Evolutionary conservation across 345 rosid species (phyloP).

Genomic region (Draba incana): DNA sequence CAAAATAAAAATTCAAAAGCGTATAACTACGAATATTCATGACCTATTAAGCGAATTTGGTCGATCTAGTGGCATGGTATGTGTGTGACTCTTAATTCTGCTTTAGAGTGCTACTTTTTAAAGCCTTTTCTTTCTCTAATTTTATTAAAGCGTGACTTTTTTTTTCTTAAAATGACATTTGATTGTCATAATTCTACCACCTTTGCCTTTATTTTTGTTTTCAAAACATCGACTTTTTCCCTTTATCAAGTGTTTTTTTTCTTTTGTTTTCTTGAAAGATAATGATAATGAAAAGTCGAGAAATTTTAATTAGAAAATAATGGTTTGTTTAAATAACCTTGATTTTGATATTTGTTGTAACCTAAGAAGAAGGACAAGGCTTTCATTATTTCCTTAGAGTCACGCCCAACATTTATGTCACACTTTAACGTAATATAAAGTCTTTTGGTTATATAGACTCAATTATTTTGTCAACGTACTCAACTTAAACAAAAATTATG

Average conservation of each 20-base stretch:
- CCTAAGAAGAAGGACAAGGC: background rate
- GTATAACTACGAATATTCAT: no score
- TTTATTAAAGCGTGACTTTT: constrained; percentile 27
- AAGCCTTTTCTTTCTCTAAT: constrained; percentile 28
- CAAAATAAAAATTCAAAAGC: no score
- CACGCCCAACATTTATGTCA: constrained; percentile 24
- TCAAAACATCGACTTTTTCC: constrained; percentile 19
- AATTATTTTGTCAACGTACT: background rate
- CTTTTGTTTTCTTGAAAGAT: background rate
- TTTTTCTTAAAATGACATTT: constrained; percentile 21
- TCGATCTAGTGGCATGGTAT: no score
- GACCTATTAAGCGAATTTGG: no score
- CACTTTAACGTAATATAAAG: background rate
- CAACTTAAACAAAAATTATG: background rate
- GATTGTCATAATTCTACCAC: constrained; percentile 33
- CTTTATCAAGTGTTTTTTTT: constrained; percentile 17
- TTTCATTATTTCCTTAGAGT: constrained; percentile 16
- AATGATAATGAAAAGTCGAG: constrained; percentile 3
- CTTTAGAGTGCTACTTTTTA: constrained; percentile 23
- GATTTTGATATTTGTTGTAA: background rate
- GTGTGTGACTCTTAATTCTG: background rate
- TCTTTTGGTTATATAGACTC: constrained; percentile 8
- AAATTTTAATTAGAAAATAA: background rate
- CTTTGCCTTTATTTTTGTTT: constrained; percentile 8
- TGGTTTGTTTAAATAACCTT: background rate